These are phyloP conservation scores for Ensete ventricosum DNA, from an alignment of 176 grass and related monocot species.

Conservation along the genomic window DNA sequence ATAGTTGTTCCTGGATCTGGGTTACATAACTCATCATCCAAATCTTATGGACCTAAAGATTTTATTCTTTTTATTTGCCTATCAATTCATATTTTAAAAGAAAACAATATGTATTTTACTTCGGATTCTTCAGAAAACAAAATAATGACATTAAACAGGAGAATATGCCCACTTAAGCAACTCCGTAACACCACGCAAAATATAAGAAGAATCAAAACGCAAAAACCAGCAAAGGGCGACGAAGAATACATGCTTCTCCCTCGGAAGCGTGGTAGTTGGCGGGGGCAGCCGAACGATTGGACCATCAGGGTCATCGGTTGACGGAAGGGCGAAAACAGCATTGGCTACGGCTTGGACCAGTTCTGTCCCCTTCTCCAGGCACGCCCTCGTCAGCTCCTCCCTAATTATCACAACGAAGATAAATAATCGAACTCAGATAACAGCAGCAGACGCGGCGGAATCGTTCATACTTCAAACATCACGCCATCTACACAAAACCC, in stretches of 20 bases:
- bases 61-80: background rate
- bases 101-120: background rate
- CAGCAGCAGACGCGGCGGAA: background rate
- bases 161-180: no score
- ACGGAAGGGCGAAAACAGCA: constrained; percentile 56
- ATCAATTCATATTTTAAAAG: background rate
- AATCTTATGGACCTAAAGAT: background rate
- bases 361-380: constrained; percentile 58
- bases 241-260: constrained; percentile 71
- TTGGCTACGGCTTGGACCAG: constrained; percentile 70
- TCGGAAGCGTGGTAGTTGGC: constrained; percentile 48
- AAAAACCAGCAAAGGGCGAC: background rate
- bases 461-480: background rate
- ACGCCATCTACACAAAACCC: background rate
- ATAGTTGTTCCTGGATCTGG: background rate
- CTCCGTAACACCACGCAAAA: no score
- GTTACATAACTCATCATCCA: background rate
- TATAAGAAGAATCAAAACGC: background rate
- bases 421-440: constrained; percentile 6
- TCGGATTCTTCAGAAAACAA: background rate
- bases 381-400: constrained; percentile 46
- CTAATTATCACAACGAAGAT: constrained; percentile 26
- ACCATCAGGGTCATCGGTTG: constrained; percentile 49
- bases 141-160: background rate
- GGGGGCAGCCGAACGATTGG: constrained; percentile 55